A percentile compares a stretch with the other conserved stretches of the same genome.
Conservation (phyloP, 208 protist genomes). For the Balamuthia mandrillaris region DNA sequence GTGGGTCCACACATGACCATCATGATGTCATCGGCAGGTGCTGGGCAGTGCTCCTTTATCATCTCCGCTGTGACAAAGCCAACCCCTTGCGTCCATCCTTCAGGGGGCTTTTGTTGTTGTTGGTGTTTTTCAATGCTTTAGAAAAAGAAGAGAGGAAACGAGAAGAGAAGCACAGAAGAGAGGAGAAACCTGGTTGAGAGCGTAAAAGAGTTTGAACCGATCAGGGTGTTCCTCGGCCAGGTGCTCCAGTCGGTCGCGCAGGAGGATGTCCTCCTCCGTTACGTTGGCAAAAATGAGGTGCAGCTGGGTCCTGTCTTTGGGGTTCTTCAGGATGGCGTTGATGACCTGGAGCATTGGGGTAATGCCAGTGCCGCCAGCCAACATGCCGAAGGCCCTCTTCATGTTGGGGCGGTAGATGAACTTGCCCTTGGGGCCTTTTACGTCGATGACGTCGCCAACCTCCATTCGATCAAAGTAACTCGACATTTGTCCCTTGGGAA, state of each 20-base stretch:
- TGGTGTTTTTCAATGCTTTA: no score
- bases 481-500: conserved; percentile 47
- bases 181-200: not conserved
- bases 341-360: conserved; percentile 46
- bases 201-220: conserved; percentile 1
- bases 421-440: conserved; percentile 51
- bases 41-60: not conserved
- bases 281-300: conserved; percentile 57
- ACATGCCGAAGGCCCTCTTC: conserved; percentile 48
- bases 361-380: conserved; percentile 58
- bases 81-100: conserved; percentile 40
- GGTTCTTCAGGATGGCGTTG: conserved; percentile 36
- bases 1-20: conserved; percentile 49
- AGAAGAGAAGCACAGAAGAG: no score
- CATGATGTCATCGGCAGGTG: conserved; percentile 10
- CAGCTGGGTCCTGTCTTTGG: conserved; percentile 41
- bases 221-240: conserved; percentile 10
- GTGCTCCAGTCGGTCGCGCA: conserved; percentile 21
- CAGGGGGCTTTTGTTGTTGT: not conserved
- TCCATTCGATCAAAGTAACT: conserved; percentile 34
- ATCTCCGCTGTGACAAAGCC: conserved; percentile 53
- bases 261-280: conserved; percentile 58
- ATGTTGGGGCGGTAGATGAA: conserved; percentile 44
- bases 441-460: conserved; percentile 46
- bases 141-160: no score